Evolutionary conservation across 2,329 filamentous ascomycete species (phyloP).

Genomic region (Raffaelea arxii): DNA sequence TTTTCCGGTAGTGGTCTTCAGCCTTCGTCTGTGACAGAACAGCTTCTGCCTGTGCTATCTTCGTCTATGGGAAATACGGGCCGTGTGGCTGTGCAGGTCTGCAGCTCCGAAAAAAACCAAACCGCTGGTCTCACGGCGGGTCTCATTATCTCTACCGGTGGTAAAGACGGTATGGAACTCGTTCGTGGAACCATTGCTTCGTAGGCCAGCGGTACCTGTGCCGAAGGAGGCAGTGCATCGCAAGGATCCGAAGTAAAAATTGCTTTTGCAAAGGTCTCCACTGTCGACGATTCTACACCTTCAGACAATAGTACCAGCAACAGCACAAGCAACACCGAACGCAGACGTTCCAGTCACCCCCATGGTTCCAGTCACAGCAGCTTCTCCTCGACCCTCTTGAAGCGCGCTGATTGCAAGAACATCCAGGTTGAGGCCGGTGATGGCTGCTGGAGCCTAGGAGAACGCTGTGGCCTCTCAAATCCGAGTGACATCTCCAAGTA

Average conservation of each 20-base stretch:
- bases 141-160: background rate
- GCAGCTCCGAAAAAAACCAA: background rate
- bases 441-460: conserved; percentile 3
- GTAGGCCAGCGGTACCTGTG: background rate
- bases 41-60: background rate
- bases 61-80: background rate
- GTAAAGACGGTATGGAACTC: background rate
- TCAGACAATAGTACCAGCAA: too few relatives aligned
- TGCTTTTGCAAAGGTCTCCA: too few relatives aligned
- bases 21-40: background rate
- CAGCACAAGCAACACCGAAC: too few relatives aligned
- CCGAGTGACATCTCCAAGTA: conserved; percentile 18
- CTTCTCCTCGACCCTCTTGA: too few relatives aligned
- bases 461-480: conserved; percentile 8
- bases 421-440: conserved; percentile 7
- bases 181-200: background rate
- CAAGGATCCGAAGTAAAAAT: too few relatives aligned
- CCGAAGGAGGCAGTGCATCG: background rate
- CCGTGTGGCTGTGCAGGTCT: background rate
- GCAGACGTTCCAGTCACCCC: too few relatives aligned
- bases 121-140: background rate
- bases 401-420: conserved; percentile 6
- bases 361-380: too few relatives aligned
- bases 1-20: background rate
- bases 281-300: too few relatives aligned